Evolutionary conservation across 768 basidiomycete genomes (phyloP).

Genomic region (Strobilomyces echinocephalus): DNA sequence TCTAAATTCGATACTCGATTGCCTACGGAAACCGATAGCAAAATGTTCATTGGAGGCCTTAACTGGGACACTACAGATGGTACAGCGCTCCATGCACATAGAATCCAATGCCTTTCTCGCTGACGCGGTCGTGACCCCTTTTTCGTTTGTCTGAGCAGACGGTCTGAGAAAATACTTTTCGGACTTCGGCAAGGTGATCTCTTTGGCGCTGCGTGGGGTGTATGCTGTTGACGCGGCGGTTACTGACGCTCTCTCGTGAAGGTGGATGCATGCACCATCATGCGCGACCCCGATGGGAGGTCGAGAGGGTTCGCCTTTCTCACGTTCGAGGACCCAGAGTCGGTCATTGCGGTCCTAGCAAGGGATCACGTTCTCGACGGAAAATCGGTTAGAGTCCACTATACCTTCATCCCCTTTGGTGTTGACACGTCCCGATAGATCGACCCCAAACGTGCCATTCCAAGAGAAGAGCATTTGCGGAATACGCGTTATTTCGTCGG

Average conservation of each 20-base stretch:
- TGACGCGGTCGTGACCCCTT: constrained; percentile 21
- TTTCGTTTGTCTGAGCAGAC: constrained; percentile 38
- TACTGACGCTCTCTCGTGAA: constrained; percentile 28
- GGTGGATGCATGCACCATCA: constrained; percentile 80
- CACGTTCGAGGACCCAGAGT: constrained; percentile 66
- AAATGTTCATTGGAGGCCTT: constrained; percentile 88
- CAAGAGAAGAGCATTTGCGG: constrained; percentile 70
- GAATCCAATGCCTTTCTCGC: constrained; percentile 21
- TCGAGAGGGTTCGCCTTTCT: constrained; percentile 84
- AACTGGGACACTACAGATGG: constrained; percentile 93
- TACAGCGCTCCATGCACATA: constrained; percentile 37
- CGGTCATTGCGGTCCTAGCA: constrained; percentile 60
- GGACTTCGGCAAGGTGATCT: constrained; percentile 67
- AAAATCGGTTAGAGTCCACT: constrained; percentile 52
- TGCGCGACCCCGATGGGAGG: constrained; percentile 72
- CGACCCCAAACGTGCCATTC: constrained; percentile 84
- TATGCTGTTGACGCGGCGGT: not conserved
- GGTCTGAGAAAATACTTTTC: constrained; percentile 68
- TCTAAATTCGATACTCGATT: constrained; percentile 28
- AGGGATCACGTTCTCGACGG: constrained; percentile 72
- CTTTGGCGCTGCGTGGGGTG: constrained; percentile 2
- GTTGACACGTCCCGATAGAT: constrained; percentile 44
- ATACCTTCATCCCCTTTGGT: not conserved
- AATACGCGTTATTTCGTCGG: constrained; percentile 83
- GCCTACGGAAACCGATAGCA: constrained; percentile 48